These are phyloP conservation scores for Anaeromyces robustus DNA, from an alignment of 192 early-diverging fungal species.

Conservation along the genomic window DNA sequence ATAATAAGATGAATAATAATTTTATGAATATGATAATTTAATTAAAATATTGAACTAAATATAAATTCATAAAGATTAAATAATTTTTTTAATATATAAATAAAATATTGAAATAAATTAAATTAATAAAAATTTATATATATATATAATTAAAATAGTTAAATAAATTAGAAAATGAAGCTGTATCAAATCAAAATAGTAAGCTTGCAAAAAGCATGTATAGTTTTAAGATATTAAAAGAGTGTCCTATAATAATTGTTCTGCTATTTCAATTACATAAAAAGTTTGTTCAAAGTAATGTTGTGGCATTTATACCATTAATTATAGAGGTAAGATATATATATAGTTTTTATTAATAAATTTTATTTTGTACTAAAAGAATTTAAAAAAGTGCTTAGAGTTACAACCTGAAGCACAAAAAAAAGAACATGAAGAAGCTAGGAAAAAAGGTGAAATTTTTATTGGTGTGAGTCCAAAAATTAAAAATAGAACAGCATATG, in stretches of 20 bases:
- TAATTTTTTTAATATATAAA: no score
- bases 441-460: slow-evolving; percentile 39
- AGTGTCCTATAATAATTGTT: slow-evolving; percentile 96
- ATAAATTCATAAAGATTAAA: no score
- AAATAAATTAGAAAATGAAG: slow-evolving; percentile 31
- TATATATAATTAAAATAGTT: background rate
- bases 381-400: background rate
- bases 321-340: slow-evolving; percentile 79
- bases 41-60: no score
- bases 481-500: slow-evolving; percentile 46
- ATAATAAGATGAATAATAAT: no score
- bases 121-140: no score
- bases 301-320: slow-evolving; percentile 71
- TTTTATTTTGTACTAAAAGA: no score
- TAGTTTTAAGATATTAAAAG: slow-evolving; percentile 95
- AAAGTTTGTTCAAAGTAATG: slow-evolving; percentile 59
- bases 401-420: slow-evolving; percentile 13
- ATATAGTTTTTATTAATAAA: no score
- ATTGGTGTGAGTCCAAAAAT: slow-evolving; percentile 64
- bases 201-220: slow-evolving; percentile 54
- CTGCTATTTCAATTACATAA: slow-evolving; percentile 83
- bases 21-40: no score
- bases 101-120: no score
- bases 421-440: slow-evolving; percentile 28
- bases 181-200: slow-evolving; percentile 27